Evolutionary conservation across 257 asterid species (phyloP), one percentile per base, ranked within the genome.

Genomic region (Gynochthodes officinalis): DNA sequence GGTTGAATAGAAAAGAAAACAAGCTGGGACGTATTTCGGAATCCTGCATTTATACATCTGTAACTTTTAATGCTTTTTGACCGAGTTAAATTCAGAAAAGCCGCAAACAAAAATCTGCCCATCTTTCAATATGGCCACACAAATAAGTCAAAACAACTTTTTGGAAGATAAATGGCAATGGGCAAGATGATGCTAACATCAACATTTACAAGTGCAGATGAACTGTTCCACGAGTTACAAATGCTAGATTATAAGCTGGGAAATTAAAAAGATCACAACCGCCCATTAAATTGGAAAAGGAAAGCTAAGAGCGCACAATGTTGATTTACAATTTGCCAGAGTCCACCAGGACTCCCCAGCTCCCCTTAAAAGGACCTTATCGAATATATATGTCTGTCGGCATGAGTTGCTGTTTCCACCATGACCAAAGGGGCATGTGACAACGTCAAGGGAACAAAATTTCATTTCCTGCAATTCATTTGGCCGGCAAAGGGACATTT

Each of bases 401-500:
- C 1, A 21, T 32, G n/a, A 62, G 11, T 27, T 15, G 16, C 68
- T 44, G 10, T 63, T 32, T 43, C 42, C 23, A 32, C 33, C 4
- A 13, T 42, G 27, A 44, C 35, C 28, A 23, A 37, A 25, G 76
- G 71, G 28, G 27, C 18, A 35, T 30, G 63, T 50, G 39, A 14
- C 23, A 12, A 71, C 14, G 55, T 42, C 43, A 73, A 40, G 46
- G 27, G 11, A 42, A 73, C 21, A 55, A 28, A 73, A 35, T 42
- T 53, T 74, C 70, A 70, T 9, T 64, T 71, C 68, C 2, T 50
- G 25, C 30, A 13, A 60, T 46, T 64, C 27, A 58, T 64, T 54
- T 40, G 64, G 62, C 71, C 76, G 18, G 76, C 77, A 58, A 59
- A 66, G 5, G 77, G 79, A 62, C 55, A n/a, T n/a, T n/a, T n/a